Evolutionary conservation across 2,329 filamentous ascomycete species (phyloP).

Genomic region (Emergomyces pasteurianus): DNA sequence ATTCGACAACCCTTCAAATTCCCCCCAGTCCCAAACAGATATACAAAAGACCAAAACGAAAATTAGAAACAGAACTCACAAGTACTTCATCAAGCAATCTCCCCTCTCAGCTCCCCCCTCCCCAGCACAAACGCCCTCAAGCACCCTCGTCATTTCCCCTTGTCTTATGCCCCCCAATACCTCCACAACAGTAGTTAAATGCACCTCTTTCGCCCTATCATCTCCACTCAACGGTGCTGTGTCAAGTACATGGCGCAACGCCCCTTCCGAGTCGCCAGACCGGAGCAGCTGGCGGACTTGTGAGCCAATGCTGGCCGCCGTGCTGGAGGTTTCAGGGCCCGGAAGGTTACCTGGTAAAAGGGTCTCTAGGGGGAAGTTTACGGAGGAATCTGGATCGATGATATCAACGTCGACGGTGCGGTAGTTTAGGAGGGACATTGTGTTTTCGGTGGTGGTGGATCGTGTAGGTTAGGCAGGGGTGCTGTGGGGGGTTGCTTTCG

Average conservation of each 20-base stretch:
- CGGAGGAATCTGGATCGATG: slow-evolving; percentile 75
- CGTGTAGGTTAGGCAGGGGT: not conserved
- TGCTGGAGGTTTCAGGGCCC: slow-evolving; percentile 60
- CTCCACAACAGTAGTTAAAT: slow-evolving; percentile 79
- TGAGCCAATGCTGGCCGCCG: slow-evolving; percentile 63
- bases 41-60: not conserved
- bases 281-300: slow-evolving; percentile 82
- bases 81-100: slow-evolving; percentile 95
- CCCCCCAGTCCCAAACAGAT: not conserved
- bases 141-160: slow-evolving; percentile 82
- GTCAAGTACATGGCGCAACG: slow-evolving; percentile 71
- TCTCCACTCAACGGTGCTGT: slow-evolving; percentile 57
- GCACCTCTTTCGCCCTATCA: slow-evolving; percentile 57
- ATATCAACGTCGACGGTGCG: slow-evolving; percentile 92
- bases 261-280: slow-evolving; percentile 77
- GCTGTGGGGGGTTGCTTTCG: not conserved
- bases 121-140: slow-evolving; percentile 66
- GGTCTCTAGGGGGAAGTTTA: slow-evolving; percentile 82
- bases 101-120: slow-evolving; percentile 72
- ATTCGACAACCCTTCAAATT: not conserved
- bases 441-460: slow-evolving; percentile 3
- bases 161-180: slow-evolving; percentile 94
- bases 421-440: slow-evolving; percentile 46
- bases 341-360: slow-evolving; percentile 60
- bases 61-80: slow-evolving; percentile 46